phyloP scores from a whole-genome alignment of 192 early-diverging fungal species.

The Neocallimastix lanati region DNA sequence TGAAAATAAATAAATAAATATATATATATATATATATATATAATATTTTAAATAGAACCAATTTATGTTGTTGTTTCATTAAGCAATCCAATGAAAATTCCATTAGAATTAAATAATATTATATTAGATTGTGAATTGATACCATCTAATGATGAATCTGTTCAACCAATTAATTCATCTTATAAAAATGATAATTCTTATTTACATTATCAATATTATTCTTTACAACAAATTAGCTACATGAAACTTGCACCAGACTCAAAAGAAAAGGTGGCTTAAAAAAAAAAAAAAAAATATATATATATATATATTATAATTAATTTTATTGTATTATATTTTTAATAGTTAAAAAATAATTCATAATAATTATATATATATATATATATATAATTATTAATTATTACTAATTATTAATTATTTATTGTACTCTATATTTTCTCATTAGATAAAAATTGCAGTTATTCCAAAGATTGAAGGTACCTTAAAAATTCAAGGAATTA shows the following conservation, averaged over 20 bases:
- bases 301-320: too few relatives aligned
- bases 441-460: slow-evolving; percentile 48
- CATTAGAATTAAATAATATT: slow-evolving; percentile 43
- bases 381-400: too few relatives aligned
- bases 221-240: background rate
- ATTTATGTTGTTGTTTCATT: slow-evolving; percentile 41
- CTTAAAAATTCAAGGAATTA: slow-evolving; percentile 52
- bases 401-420: too few relatives aligned
- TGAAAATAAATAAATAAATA: too few relatives aligned
- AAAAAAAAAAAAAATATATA: too few relatives aligned
- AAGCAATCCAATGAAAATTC: slow-evolving; percentile 54
- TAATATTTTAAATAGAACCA: slow-evolving; percentile 42
- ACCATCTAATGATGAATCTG: slow-evolving; percentile 8
- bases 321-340: background rate
- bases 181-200: background rate
- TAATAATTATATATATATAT: too few relatives aligned
- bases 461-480: slow-evolving; percentile 56
- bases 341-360: too few relatives aligned
- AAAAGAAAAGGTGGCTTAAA: background rate
- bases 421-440: too few relatives aligned
- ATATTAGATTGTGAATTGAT: slow-evolving; percentile 32
- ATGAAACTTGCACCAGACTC: background rate
- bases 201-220: background rate
- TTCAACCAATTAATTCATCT: background rate
- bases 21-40: too few relatives aligned